phyloP scores from a whole-genome alignment of 371 early-diverging fungal species.

The Apophysomyces ossiformis region DNA sequence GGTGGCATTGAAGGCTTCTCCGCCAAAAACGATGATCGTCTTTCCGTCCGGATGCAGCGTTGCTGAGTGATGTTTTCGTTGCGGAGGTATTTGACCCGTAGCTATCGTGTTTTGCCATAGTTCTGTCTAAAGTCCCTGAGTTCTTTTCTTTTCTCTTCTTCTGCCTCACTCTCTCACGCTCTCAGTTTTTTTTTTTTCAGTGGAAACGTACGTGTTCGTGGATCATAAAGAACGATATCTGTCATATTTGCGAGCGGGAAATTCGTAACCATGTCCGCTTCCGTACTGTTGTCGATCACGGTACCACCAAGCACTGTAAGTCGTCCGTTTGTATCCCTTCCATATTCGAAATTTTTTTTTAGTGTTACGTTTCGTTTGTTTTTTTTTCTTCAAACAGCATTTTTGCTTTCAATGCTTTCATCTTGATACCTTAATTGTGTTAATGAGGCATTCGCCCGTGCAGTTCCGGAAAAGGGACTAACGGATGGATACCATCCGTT shows the following conservation, averaged over 20 bases:
- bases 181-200: background rate
- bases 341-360: background rate
- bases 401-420: background rate
- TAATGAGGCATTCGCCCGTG: slow-evolving; percentile 30
- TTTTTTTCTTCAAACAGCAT: background rate
- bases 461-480: slow-evolving; percentile 13
- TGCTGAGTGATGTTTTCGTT: slow-evolving; percentile 35
- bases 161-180: background rate
- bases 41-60: slow-evolving; percentile 32
- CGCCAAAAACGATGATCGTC: slow-evolving; percentile 29
- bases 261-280: slow-evolving; percentile 23
- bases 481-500: slow-evolving; percentile 16
- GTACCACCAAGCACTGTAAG: slow-evolving; percentile 28
- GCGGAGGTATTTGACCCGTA: slow-evolving; percentile 19
- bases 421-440: slow-evolving; percentile 29
- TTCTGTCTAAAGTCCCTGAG: slow-evolving; percentile 14
- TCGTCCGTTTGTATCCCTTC: slow-evolving; percentile 31
- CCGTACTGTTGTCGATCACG: slow-evolving; percentile 17
- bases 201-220: slow-evolving; percentile 26
- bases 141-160: background rate
- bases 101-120: slow-evolving; percentile 22
- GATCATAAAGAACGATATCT: slow-evolving; percentile 28
- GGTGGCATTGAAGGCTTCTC: slow-evolving; percentile 26
- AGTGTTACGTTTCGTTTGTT: background rate
- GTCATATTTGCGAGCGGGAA: slow-evolving; percentile 29